These are phyloP conservation scores for Rhodamnia rubescens DNA, from an alignment of 345 rosid species.

Conservation along the genomic window DNA sequence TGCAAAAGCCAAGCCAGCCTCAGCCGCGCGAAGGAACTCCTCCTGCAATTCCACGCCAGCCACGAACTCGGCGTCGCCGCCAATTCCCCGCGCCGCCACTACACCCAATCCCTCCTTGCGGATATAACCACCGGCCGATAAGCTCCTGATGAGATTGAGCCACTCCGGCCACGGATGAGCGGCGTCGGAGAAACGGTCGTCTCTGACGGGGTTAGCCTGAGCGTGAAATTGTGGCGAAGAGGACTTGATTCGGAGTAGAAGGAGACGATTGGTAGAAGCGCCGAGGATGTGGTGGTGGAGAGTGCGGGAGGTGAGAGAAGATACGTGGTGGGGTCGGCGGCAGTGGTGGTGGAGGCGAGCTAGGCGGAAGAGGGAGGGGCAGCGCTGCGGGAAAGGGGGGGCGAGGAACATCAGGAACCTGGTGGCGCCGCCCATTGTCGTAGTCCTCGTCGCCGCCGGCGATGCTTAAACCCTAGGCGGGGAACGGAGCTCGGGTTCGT, in stretches of 20 bases:
- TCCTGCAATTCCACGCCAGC: constrained; percentile 27
- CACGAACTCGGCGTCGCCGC: constrained; percentile 17
- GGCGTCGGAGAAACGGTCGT: constrained; percentile 7
- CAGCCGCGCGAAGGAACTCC: constrained; percentile 34
- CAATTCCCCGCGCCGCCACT: neutral
- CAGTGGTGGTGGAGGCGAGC: constrained; percentile 3
- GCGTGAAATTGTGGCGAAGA: neutral
- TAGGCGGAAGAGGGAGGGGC: constrained; percentile 4
- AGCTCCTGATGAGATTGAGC: constrained; percentile 18
- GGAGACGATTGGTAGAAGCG: constrained; percentile 2
- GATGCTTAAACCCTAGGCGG: constrained; percentile 16
- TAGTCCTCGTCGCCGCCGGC: neutral
- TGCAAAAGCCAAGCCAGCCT: constrained; percentile 61
- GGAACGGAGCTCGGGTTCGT: neutral
- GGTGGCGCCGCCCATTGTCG: constrained; percentile 45
- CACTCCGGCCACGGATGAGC: constrained; percentile 32
- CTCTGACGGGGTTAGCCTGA: neutral
- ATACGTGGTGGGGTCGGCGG: neutral
- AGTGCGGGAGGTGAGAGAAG: neutral
- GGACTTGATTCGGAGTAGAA: constrained; percentile 6
- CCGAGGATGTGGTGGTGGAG: neutral
- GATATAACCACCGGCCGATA: constrained; percentile 31
- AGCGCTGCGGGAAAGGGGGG: constrained; percentile 15
- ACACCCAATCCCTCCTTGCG: neutral
- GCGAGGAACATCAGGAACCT: constrained; percentile 54